Percentiles rank a stretch among this genome's conserved stretches.
These are phyloP conservation scores for Salix koriyanagi DNA, from an alignment of 345 rosid species.

Conservation along the genomic window DNA sequence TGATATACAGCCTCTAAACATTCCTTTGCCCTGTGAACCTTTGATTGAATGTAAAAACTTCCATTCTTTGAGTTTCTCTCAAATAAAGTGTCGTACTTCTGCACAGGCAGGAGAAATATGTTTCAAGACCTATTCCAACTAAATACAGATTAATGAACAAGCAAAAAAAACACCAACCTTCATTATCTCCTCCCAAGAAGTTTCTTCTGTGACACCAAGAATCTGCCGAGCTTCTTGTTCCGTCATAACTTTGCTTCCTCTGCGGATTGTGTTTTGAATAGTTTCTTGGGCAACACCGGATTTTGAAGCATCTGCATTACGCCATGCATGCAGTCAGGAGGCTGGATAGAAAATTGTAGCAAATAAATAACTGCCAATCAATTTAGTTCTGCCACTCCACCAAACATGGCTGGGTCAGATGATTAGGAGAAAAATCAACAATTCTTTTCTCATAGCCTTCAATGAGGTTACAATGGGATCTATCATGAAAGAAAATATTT, in stretches of 20 bases:
- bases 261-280: slow-evolving; percentile 54
- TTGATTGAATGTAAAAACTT: slow-evolving; percentile 91
- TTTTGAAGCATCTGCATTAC: slow-evolving; percentile 69
- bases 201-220: slow-evolving; percentile 65
- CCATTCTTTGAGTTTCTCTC: slow-evolving; percentile 76
- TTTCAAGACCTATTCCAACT: background rate
- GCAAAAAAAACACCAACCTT: slow-evolving; percentile 34
- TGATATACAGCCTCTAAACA: slow-evolving; percentile 56
- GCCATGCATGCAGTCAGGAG: background rate
- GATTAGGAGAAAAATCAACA: background rate
- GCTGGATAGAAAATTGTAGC: too few species aligned
- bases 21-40: slow-evolving; percentile 90
- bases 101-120: slow-evolving; percentile 14
- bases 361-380: background rate
- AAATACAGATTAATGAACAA: background rate
- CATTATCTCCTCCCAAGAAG: slow-evolving; percentile 79
- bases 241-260: slow-evolving; percentile 62
- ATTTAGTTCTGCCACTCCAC: background rate
- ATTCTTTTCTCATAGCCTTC: too few species aligned
- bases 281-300: slow-evolving; percentile 81
- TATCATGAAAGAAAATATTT: background rate
- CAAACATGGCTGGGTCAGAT: background rate
- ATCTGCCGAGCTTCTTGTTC: slow-evolving; percentile 90
- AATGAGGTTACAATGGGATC: background rate
- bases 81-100: slow-evolving; percentile 74